A percentile compares a stretch with the other conserved stretches of the same genome.
These are phyloP conservation scores for Tetrapyrgos nigripes DNA, from an alignment of 1,284 basidiomycete species.

Conservation along the genomic window DNA sequence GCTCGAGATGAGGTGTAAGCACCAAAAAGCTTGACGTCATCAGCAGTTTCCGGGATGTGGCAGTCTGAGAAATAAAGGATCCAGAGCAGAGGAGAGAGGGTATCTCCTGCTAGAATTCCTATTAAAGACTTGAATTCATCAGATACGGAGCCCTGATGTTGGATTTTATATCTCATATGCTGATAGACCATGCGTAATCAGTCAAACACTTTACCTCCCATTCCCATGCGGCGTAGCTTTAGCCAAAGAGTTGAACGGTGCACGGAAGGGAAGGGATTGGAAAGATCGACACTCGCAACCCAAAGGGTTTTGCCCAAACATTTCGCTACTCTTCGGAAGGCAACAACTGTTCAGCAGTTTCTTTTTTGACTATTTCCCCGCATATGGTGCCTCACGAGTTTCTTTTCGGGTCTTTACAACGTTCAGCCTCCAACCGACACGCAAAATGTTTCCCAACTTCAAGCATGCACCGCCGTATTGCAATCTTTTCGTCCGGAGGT, in stretches of 20 bases:
- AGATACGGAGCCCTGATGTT: neutral
- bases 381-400: too few species aligned
- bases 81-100: conserved; percentile 12
- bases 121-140: conserved; percentile 2
- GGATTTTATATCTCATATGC: neutral
- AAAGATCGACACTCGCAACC: conserved; percentile 14
- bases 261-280: conserved; percentile 14
- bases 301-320: conserved; percentile 14
- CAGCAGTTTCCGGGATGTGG: neutral
- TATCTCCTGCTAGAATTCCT: conserved; percentile 13
- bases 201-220: neutral
- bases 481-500: too few species aligned
- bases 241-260: conserved; percentile 3
- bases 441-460: too few species aligned
- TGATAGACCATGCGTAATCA: conserved; percentile 3
- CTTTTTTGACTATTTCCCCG: too few species aligned
- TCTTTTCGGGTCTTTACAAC: too few species aligned
- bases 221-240: neutral
- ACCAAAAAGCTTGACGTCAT: conserved; percentile 5
- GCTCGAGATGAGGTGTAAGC: conserved; percentile 2
- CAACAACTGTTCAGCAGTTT: too few species aligned
- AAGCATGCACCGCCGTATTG: too few species aligned
- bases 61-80: conserved; percentile 13
- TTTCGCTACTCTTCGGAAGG: too few species aligned
- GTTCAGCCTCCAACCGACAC: too few species aligned